phyloP scores from a whole-genome alignment of 768 basidiomycete species.

The Russula emetica region DNA sequence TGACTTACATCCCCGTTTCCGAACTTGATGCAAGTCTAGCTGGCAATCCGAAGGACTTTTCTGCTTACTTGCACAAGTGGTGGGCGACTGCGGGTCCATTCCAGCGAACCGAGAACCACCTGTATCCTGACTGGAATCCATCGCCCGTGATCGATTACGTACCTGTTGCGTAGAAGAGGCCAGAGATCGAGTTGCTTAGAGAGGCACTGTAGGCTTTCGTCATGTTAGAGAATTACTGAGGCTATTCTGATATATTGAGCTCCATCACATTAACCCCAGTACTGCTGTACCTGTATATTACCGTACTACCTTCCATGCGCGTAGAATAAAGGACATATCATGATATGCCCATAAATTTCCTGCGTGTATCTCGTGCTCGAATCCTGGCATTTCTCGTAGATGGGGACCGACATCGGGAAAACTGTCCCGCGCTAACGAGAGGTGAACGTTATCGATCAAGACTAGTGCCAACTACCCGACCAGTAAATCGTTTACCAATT shows the following conservation, averaged over 20 bases:
- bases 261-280: not conserved
- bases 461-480: no score
- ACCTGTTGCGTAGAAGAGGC: not conserved
- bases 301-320: no score
- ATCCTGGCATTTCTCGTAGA: no score
- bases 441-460: no score
- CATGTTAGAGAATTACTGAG: not conserved
- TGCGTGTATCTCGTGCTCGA: not conserved
- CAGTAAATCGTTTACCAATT: no score
- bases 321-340: no score
- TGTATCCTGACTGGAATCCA: constrained; percentile 30
- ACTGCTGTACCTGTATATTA: no score
- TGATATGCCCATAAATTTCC: not conserved
- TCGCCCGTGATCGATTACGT: constrained; percentile 18
- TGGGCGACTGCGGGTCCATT: constrained; percentile 9
- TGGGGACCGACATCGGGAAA: no score
- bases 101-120: constrained; percentile 13
- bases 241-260: not conserved
- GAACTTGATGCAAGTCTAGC: constrained; percentile 18
- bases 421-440: no score
- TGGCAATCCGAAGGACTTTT: constrained; percentile 18
- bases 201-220: not conserved
- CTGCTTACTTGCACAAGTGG: not conserved
- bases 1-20: constrained; percentile 20
- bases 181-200: not conserved